These are phyloP conservation scores for Elymus sibiricus DNA, from an alignment of 176 grass and related monocot genomes.

Conservation along the genomic window DNA sequence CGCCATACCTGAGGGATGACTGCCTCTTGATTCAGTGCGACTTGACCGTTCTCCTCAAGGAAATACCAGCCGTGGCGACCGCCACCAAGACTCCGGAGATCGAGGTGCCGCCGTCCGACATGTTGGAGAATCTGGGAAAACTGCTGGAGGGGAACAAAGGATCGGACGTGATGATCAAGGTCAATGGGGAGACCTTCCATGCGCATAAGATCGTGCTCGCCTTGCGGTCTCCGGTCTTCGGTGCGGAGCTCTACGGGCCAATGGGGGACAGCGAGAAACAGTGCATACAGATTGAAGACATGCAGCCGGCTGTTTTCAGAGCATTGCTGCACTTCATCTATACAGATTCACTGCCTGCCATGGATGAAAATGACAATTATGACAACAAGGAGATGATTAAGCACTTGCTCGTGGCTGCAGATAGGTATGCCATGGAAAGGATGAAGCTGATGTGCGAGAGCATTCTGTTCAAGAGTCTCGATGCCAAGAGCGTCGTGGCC, in stretches of 20 bases:
- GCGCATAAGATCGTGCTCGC: too few relatives aligned
- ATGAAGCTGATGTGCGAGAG: background rate
- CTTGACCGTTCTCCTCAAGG: background rate
- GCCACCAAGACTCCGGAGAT: background rate
- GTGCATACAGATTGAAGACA: too few relatives aligned
- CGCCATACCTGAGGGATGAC: background rate
- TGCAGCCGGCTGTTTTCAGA: too few relatives aligned
- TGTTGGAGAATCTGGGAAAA: too few relatives aligned
- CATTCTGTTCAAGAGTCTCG: background rate
- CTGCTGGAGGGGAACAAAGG: too few relatives aligned
- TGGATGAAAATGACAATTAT: background rate
- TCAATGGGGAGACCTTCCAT: too few relatives aligned
- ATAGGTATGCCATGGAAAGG: background rate
- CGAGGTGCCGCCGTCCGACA: background rate
- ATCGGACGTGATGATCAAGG: too few relatives aligned
- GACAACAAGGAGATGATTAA: background rate
- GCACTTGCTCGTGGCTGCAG: background rate
- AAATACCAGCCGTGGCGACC: background rate
- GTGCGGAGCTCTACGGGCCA: too few relatives aligned
- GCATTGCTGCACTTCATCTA: too few relatives aligned
- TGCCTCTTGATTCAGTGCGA: background rate
- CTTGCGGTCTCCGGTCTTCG: too few relatives aligned
- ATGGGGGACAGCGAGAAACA: too few relatives aligned
- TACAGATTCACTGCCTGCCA: background rate
- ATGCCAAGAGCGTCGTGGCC: background rate